Evolutionary conservation across 495 filamentous ascomycete species (phyloP), one percentile per base, ranked within the genome.

Genomic region (Darksidea phi): DNA sequence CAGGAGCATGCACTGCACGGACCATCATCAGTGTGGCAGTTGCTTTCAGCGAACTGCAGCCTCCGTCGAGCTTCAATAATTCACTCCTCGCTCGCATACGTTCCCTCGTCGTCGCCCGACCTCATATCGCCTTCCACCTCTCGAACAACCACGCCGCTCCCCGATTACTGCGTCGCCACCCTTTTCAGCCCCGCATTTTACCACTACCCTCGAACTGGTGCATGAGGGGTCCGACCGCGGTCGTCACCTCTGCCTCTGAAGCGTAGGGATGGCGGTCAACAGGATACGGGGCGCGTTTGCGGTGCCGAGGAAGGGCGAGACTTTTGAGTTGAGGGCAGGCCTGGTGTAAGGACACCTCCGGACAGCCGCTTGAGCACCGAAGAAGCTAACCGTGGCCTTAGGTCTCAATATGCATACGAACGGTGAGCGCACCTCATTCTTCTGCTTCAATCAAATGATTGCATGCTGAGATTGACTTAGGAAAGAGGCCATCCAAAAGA

Each of bases 401-500:
- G 82, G 48, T 99, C 94, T 55, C 94, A 99, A 77, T 99, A 97
- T 86, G 94, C 95, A 57, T 96, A 95, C 75, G 94, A 99, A 81
- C 84, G 86, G 85, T 88, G 77, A 65, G 78, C 69, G 46, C 52
- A 13, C 18, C 37, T 20, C 18, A 54, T n/a, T 21, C 25, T 15
- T 47, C 2, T 46, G 15, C n/a, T 23, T 23, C 21, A 37, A 24
- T 26, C 4, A 6, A 10, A 46, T 26, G 21, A 32, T 26, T 12
- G n/a, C 17, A 34, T 54, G 66, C 77, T 78, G 63, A 78, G 11
- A 10, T 32, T 52, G 21, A 17, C 38, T 17, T 67, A 87, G 93
- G 64, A 99, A 99, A 74, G 94, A 99, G 76, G 87, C 95, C 18
- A 99, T 99, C 67, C 91, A 97, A 74, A 97, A 95, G 78, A 99